phyloP scores from a whole-genome alignment of 2,329 filamentous ascomycete genomes.

The Drechmeria coniospora region DNA sequence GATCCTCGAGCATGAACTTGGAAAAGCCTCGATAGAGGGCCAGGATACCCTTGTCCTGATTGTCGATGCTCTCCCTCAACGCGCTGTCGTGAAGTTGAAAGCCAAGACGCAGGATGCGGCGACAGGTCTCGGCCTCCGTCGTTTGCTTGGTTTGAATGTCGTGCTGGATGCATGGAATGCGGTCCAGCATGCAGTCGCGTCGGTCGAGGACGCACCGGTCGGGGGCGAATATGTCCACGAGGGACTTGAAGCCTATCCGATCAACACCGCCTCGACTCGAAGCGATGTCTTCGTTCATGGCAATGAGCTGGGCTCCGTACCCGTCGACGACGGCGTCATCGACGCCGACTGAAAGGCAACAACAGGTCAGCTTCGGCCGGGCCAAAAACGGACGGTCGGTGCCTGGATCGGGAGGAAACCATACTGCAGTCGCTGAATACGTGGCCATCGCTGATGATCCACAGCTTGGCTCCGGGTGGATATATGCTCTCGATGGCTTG shows the following conservation, averaged over 20 bases:
- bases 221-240: conserved; percentile 15
- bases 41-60: conserved; percentile 21
- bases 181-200: conserved; percentile 22
- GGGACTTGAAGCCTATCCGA: conserved; percentile 13
- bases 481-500: conserved; percentile 15
- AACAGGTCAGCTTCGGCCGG: too few relatives aligned
- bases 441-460: conserved; percentile 24
- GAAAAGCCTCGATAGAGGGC: conserved; percentile 45
- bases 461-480: conserved; percentile 16
- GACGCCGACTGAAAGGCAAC: conserved; percentile 18
- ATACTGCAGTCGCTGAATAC: conserved; percentile 26
- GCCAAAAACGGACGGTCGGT: too few relatives aligned
- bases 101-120: conserved; percentile 19
- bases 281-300: conserved; percentile 17
- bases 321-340: conserved; percentile 24
- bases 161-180: conserved; percentile 23
- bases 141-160: conserved; percentile 11
- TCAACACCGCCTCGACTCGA: conserved; percentile 8
- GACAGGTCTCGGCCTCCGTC: conserved; percentile 13
- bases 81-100: conserved; percentile 16
- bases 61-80: conserved; percentile 11
- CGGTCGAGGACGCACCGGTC: too few relatives aligned
- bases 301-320: conserved; percentile 20
- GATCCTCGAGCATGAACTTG: conserved; percentile 32
- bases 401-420: too few relatives aligned